These are phyloP conservation scores for Colletotrichum chrysophilum DNA, from an alignment of 2,329 filamentous ascomycete genomes.

Conservation along the genomic window DNA sequence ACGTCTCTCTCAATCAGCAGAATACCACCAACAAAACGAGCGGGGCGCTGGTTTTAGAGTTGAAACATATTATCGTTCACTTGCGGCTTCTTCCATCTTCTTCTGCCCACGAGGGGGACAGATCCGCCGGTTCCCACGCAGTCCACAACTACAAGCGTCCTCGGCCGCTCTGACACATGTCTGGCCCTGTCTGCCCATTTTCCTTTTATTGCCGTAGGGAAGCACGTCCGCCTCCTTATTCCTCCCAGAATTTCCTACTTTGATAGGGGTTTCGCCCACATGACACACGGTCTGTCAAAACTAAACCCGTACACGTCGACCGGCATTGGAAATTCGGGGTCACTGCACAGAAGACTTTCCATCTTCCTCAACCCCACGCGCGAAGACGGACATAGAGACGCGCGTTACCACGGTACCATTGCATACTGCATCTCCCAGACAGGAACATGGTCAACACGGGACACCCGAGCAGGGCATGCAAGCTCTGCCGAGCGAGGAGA, in stretches of 20 bases:
- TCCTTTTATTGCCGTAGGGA: not conserved
- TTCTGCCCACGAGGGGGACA: not conserved
- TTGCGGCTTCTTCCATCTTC: not conserved
- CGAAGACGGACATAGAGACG: not conserved
- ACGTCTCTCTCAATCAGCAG: not conserved
- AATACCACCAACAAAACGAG: not conserved
- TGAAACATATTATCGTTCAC: conserved; percentile 10
- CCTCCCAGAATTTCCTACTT: conserved; percentile 2
- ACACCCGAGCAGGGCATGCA: conserved; percentile 22
- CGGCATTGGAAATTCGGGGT: not conserved
- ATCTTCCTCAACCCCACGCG: not conserved
- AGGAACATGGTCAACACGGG: conserved; percentile 22
- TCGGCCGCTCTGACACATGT: conserved; percentile 11
- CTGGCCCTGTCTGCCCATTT: not conserved
- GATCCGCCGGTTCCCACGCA: not conserved
- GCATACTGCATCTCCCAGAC: not conserved
- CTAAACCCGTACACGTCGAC: not conserved
- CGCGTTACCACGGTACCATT: not conserved
- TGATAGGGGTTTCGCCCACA: conserved; percentile 1
- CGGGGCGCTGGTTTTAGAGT: conserved; percentile 17
- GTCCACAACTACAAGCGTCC: not conserved
- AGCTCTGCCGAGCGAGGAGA: conserved; percentile 36
- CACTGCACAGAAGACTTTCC: not conserved
- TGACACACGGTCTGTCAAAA: not conserved
- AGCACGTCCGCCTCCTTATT: not conserved